Evolutionary conservation across 2,329 filamentous ascomycete species (phyloP).

Genomic region (Monascus ruber): DNA sequence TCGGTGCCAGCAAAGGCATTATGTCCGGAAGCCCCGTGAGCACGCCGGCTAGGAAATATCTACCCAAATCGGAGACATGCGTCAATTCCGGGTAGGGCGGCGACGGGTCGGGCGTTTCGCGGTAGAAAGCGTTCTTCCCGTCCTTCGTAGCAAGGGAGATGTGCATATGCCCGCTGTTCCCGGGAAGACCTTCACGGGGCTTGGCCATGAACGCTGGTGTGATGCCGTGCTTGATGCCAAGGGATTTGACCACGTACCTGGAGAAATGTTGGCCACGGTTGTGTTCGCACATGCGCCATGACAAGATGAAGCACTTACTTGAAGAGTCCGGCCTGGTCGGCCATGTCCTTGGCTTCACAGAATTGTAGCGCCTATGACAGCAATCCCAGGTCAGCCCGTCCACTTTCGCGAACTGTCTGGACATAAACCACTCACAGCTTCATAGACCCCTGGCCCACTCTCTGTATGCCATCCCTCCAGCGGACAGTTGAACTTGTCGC

Average conservation of each 20-base stretch:
- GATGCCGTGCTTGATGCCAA: constrained; percentile 77
- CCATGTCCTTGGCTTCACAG: constrained; percentile 77
- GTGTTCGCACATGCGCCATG: neutral
- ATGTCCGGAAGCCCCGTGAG: constrained; percentile 82
- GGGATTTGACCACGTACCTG: constrained; percentile 74
- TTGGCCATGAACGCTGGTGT: constrained; percentile 99
- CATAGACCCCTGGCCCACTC: constrained; percentile 85
- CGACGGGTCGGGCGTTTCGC: constrained; percentile 59
- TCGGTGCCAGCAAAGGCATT: constrained; percentile 91
- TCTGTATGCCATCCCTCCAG: constrained; percentile 96
- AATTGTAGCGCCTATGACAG: constrained; percentile 61
- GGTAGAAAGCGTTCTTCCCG: constrained; percentile 75
- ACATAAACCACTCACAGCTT: constrained; percentile 51
- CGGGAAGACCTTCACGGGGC: constrained; percentile 77
- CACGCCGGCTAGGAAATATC: constrained; percentile 85
- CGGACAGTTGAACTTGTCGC: constrained; percentile 63
- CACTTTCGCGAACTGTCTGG: neutral
- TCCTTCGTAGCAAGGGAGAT: constrained; percentile 70
- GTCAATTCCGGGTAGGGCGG: constrained; percentile 65
- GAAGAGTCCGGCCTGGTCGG: constrained; percentile 83
- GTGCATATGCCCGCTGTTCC: constrained; percentile 94
- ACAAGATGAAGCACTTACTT: constrained; percentile 55
- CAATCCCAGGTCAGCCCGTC: constrained; percentile 8
- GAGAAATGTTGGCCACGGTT: neutral
- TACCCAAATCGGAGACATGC: constrained; percentile 73